Conservation (phyloP, 768 basidiomycete species). For the Termitomyces sp. region DNA sequence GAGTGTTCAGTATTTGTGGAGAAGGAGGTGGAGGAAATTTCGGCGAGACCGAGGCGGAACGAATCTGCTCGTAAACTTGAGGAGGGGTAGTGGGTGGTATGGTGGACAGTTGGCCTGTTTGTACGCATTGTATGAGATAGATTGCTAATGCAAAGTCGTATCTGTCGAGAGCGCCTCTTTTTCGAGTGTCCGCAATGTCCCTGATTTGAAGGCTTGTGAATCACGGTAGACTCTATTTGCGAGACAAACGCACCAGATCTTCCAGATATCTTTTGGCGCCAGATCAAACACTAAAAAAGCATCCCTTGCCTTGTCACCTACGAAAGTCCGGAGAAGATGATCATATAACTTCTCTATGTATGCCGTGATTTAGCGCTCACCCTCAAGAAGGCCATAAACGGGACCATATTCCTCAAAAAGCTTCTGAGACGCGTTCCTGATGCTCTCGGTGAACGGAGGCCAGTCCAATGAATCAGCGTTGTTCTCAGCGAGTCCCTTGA, state of each 20-base stretch:
- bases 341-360: background rate
- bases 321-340: background rate
- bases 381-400: conserved; percentile 51
- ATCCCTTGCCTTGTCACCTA: conserved; percentile 59
- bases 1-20: conserved; percentile 1
- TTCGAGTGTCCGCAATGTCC: conserved; percentile 61
- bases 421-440: conserved; percentile 53
- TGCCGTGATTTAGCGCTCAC: conserved; percentile 28
- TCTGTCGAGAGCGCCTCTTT: conserved; percentile 59
- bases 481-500: conserved; percentile 28
- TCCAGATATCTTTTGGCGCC: conserved; percentile 54
- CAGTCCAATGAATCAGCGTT: conserved; percentile 19
- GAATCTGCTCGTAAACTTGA: conserved; percentile 30
- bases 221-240: background rate
- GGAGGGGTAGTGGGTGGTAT: conserved; percentile 32
- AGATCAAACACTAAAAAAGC: conserved; percentile 64
- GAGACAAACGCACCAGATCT: conserved; percentile 50
- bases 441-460: conserved; percentile 48
- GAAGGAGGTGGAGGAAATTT: conserved; percentile 6
- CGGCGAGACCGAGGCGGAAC: conserved; percentile 7
- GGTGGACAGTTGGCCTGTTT: conserved; percentile 30
- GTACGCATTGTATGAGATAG: conserved; percentile 54
- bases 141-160: conserved; percentile 71
- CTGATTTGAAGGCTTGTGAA: conserved; percentile 28
- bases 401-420: conserved; percentile 53